Evolutionary conservation across 768 basidiomycete genomes (phyloP).

Genomic region (Kwoniella europaea): DNA sequence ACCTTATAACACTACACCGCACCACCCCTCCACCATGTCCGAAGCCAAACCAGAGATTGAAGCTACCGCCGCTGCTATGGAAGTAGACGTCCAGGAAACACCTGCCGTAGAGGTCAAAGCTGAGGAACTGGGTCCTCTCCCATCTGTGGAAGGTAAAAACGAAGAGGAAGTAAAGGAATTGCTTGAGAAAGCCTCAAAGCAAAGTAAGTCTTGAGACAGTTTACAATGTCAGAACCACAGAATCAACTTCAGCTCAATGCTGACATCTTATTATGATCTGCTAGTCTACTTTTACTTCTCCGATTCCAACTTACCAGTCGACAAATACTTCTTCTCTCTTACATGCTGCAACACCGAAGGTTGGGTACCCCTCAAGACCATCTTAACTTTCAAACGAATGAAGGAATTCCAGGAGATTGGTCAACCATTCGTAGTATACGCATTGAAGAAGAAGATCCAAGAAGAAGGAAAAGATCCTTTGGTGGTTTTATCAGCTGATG

Average conservation of each 20-base stretch:
- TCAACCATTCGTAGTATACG: constrained; percentile 70
- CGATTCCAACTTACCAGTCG: constrained; percentile 83
- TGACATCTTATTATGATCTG: not conserved
- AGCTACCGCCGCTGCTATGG: constrained; percentile 21
- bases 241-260: not conserved
- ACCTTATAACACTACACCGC: not conserved
- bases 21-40: constrained; percentile 10
- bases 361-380: constrained; percentile 85
- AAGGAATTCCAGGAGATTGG: constrained; percentile 69
- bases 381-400: constrained; percentile 96
- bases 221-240: not conserved
- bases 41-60: constrained; percentile 25
- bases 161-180: constrained; percentile 50
- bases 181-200: constrained; percentile 46
- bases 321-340: constrained; percentile 92
- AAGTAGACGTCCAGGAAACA: constrained; percentile 33
- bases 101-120: constrained; percentile 8
- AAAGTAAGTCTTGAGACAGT: constrained; percentile 43
- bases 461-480: constrained; percentile 58
- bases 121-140: constrained; percentile 29
- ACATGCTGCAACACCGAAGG: constrained; percentile 76
- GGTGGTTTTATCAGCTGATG: constrained; percentile 76
- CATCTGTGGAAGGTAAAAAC: constrained; percentile 45
- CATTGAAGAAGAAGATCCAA: constrained; percentile 62
- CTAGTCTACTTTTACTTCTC: constrained; percentile 96